phyloP scores from a whole-genome alignment of 495 filamentous ascomycete genomes.

The Penicillium verhagenii region DNA sequence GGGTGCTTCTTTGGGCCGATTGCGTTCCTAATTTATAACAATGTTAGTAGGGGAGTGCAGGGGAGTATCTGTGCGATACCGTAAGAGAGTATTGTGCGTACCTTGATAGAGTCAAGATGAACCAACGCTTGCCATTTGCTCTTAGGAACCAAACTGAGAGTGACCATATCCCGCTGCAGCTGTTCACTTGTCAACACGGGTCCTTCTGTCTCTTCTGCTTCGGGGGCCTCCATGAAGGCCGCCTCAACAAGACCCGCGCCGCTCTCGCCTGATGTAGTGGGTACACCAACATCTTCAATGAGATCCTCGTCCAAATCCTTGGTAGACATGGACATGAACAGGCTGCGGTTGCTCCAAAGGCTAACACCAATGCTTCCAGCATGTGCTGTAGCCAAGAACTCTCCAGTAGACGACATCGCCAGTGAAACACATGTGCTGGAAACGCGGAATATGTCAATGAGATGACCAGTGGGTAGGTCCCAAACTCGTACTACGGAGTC shows the following conservation, averaged over 20 bases:
- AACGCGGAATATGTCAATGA: slow-evolving; percentile 84
- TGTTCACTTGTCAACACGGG: slow-evolving; percentile 63
- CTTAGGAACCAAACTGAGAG: slow-evolving; percentile 83
- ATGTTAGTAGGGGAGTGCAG: slow-evolving; percentile 9
- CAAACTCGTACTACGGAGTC: slow-evolving; percentile 83
- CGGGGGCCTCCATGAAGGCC: slow-evolving; percentile 59
- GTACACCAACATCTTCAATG: slow-evolving; percentile 59
- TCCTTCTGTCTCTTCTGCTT: slow-evolving; percentile 46
- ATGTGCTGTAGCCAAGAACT: slow-evolving; percentile 87
- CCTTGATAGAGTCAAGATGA: slow-evolving; percentile 84
- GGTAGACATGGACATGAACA: slow-evolving; percentile 85
- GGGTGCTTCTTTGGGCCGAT: slow-evolving; percentile 88
- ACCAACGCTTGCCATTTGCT: slow-evolving; percentile 91
- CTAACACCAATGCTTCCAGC: slow-evolving; percentile 83
- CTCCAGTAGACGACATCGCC: slow-evolving; percentile 83
- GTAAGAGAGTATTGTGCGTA: slow-evolving; percentile 16
- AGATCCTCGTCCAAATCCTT: slow-evolving; percentile 74
- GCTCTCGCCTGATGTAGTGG: slow-evolving; percentile 81
- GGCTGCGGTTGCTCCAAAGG: slow-evolving; percentile 88
- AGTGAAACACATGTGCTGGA: slow-evolving; percentile 75
- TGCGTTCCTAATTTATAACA: slow-evolving; percentile 64
- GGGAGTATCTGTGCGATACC: neutral
- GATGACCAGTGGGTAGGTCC: slow-evolving; percentile 93
- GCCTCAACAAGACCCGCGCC: slow-evolving; percentile 68
- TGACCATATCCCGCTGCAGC: slow-evolving; percentile 75